phyloP scores from a whole-genome alignment of 2,329 filamentous ascomycete species.

The Metarhizium brunneum region DNA sequence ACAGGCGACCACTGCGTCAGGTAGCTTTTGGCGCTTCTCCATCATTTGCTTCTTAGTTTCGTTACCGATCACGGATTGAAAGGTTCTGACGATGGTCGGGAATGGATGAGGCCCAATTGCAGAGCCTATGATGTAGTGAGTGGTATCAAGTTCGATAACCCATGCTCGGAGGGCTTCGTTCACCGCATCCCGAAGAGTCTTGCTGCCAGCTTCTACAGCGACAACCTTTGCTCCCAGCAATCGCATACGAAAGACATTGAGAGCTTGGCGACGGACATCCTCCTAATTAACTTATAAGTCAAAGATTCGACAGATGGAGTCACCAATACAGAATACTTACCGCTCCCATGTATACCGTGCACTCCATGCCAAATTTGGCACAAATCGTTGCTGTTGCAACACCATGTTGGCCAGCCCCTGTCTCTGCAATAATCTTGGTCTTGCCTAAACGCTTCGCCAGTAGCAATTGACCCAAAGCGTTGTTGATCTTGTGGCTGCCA shows the following conservation, averaged over 20 bases:
- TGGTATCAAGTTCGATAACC: conserved; percentile 87
- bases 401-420: conserved; percentile 93
- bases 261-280: conserved; percentile 87
- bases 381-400: conserved; percentile 96
- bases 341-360: conserved; percentile 96
- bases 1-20: conserved; percentile 92
- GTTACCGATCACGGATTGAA: conserved; percentile 92
- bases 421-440: conserved; percentile 96
- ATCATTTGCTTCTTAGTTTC: conserved; percentile 93
- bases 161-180: conserved; percentile 92
- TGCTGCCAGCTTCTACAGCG: conserved; percentile 82
- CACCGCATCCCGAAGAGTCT: conserved; percentile 77
- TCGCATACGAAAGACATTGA: conserved; percentile 98
- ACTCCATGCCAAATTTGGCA: conserved; percentile 97
- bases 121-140: conserved; percentile 96
- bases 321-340: conserved; percentile 23
- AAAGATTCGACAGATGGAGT: not conserved
- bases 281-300: conserved; percentile 40
- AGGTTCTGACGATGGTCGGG: conserved; percentile 93
- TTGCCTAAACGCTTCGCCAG: conserved; percentile 81
- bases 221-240: conserved; percentile 88
- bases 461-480: conserved; percentile 87
- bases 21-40: conserved; percentile 75
- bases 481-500: conserved; percentile 99
- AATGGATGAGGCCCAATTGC: conserved; percentile 97